phyloP scores from a whole-genome alignment of 305 asterid genomes.

The Nicotiana rustica region DNA sequence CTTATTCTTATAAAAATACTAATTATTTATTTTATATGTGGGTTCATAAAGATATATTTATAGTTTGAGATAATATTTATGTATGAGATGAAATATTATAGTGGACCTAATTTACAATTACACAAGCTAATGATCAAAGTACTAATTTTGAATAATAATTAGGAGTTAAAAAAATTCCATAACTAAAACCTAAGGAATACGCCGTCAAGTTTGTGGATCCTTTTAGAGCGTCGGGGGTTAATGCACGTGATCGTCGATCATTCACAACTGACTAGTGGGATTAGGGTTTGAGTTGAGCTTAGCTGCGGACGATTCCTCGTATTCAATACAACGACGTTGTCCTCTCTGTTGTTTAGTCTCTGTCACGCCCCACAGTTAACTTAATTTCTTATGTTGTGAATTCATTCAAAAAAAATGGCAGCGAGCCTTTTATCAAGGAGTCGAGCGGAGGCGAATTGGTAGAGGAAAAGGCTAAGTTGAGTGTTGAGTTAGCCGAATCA shows the following conservation, averaged over 20 bases:
- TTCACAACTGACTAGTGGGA: background rate
- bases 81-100: too few relatives aligned
- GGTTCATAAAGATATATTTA: too few relatives aligned
- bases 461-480: too few relatives aligned
- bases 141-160: too few relatives aligned
- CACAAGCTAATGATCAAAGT: too few relatives aligned
- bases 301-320: background rate
- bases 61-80: too few relatives aligned
- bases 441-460: too few relatives aligned
- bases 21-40: too few relatives aligned
- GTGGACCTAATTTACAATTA: too few relatives aligned
- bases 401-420: conserved; percentile 49
- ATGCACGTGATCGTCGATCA: background rate
- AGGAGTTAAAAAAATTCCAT: too few relatives aligned
- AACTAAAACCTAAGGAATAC: background rate
- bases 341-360: background rate
- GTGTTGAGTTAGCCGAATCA: too few relatives aligned
- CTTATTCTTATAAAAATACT: too few relatives aligned
- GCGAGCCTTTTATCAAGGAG: conserved; percentile 64
- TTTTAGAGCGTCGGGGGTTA: background rate
- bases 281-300: background rate
- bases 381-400: background rate
- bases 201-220: background rate
- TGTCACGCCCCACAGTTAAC: background rate
- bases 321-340: background rate